Evolutionary conservation across 2,329 filamentous ascomycete species (phyloP).

Genomic region (Alternaria metachromatica): DNA sequence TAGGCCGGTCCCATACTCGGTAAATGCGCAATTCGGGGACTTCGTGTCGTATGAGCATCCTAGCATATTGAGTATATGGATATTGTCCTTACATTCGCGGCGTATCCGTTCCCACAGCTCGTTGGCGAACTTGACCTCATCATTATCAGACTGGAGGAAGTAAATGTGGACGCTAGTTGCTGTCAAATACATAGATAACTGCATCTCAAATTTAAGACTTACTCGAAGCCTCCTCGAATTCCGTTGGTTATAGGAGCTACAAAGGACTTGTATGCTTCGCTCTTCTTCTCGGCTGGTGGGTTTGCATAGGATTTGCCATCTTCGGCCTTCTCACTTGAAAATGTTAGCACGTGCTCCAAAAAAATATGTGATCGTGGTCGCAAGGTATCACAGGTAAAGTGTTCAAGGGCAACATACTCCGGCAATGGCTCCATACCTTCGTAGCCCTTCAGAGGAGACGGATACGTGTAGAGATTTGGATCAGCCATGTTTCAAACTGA

Average conservation of each 20-base stretch:
- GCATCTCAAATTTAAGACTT: not conserved
- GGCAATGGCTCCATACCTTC: constrained; percentile 63
- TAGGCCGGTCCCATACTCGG: constrained; percentile 73
- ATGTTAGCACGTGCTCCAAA: constrained; percentile 10
- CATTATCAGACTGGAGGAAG: constrained; percentile 68
- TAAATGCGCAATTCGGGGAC: constrained; percentile 88
- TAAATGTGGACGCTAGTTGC: constrained; percentile 73
- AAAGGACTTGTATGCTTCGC: constrained; percentile 74
- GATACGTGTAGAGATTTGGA: constrained; percentile 56
- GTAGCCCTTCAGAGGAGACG: constrained; percentile 66
- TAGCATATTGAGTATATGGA: not conserved
- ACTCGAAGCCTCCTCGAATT: constrained; percentile 75
- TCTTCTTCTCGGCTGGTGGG: constrained; percentile 64
- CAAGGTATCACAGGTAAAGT: not conserved
- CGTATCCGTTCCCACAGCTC: constrained; percentile 80
- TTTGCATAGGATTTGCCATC: constrained; percentile 84
- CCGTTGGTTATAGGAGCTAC: constrained; percentile 70
- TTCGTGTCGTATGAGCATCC: constrained; percentile 44
- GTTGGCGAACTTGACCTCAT: constrained; percentile 70
- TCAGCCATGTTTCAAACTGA: constrained; percentile 46
- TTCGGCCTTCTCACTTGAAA: constrained; percentile 61
- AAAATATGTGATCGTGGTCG: not conserved
- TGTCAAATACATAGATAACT: not conserved
- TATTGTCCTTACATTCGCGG: constrained; percentile 70
- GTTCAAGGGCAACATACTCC: constrained; percentile 36